Evolutionary conservation across 768 basidiomycete genomes (phyloP).

Genomic region (Amanita inopinata): DNA sequence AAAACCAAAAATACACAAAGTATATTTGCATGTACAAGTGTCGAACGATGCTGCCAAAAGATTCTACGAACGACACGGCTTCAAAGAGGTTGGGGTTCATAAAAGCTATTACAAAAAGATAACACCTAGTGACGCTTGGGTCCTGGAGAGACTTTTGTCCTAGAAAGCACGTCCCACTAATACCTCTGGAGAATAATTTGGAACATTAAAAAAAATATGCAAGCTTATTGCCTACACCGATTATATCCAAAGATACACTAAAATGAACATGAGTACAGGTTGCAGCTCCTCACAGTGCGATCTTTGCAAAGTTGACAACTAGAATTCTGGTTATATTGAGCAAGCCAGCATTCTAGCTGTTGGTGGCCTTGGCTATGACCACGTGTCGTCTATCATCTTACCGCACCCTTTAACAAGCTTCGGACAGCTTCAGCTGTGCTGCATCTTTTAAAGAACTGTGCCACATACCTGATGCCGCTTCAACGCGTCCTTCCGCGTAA

Average conservation of each 20-base stretch:
- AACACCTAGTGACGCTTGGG: slow-evolving; percentile 75
- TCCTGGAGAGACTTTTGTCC: slow-evolving; percentile 56
- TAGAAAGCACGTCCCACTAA: too few species aligned
- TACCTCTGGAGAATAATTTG: not conserved
- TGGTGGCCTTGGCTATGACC: slow-evolving; percentile 17
- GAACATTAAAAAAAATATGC: not conserved
- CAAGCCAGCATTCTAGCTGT: not conserved
- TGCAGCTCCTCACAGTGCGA: not conserved
- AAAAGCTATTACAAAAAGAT: slow-evolving; percentile 89
- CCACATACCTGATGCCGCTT: slow-evolving; percentile 72
- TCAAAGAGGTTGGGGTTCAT: slow-evolving; percentile 54
- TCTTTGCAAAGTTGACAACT: not conserved
- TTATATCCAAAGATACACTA: slow-evolving; percentile 9
- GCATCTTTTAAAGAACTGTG: slow-evolving; percentile 6
- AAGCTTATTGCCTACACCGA: not conserved
- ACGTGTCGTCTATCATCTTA: slow-evolving; percentile 50
- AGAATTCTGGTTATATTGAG: not conserved
- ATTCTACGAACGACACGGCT: slow-evolving; percentile 82
- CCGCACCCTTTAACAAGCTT: slow-evolving; percentile 77
- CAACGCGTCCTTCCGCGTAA: slow-evolving; percentile 78
- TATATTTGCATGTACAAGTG: slow-evolving; percentile 85
- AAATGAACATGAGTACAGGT: too few species aligned
- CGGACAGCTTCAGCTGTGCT: slow-evolving; percentile 12
- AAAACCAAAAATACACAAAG: slow-evolving; percentile 54
- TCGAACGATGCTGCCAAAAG: slow-evolving; percentile 67